phyloP scores from a whole-genome alignment of 1,139 yeast genomes.

The Wickerhamomyces sp. region DNA sequence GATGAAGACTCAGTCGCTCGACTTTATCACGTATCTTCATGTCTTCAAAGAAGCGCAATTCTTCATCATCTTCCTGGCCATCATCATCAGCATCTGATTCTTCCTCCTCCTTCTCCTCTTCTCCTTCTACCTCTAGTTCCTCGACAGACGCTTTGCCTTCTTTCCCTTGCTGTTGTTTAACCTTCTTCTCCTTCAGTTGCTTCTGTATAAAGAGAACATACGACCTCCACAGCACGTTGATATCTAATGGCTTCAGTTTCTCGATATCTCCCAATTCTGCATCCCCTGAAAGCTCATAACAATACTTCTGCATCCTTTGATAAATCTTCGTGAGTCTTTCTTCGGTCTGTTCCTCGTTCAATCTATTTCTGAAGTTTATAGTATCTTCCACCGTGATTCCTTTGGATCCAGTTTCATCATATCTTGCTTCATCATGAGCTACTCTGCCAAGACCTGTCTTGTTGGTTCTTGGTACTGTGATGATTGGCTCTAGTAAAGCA shows the following conservation, averaged over 20 bases:
- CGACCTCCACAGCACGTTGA: conserved; percentile 32
- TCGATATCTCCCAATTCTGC: conserved; percentile 19
- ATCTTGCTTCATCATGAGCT: neutral
- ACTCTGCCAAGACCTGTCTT: conserved; percentile 10
- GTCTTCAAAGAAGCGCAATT: conserved; percentile 28
- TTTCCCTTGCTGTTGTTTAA: neutral
- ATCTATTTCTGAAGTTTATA: conserved; percentile 21
- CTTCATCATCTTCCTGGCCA: conserved; percentile 29
- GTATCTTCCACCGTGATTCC: conserved; percentile 12
- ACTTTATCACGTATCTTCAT: conserved; percentile 26
- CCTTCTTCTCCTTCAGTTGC: conserved; percentile 4
- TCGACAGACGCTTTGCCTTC: neutral
- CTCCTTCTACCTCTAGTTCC: conserved; percentile 1
- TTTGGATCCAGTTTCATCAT: neutral
- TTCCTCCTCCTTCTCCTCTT: conserved; percentile 2
- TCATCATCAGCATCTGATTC: conserved; percentile 18
- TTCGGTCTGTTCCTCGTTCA: conserved; percentile 16
- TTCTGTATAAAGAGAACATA: conserved; percentile 22
- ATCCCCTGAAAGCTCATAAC: conserved; percentile 28
- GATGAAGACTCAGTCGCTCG: conserved; percentile 27
- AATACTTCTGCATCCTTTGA: conserved; percentile 26
- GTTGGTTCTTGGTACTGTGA: conserved; percentile 23
- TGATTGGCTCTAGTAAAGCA: conserved; percentile 22
- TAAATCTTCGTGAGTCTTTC: conserved; percentile 10
- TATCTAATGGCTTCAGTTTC: conserved; percentile 25